These are phyloP conservation scores for Senna tora DNA, from an alignment of 306 rosid genomes.

Conservation along the genomic window DNA sequence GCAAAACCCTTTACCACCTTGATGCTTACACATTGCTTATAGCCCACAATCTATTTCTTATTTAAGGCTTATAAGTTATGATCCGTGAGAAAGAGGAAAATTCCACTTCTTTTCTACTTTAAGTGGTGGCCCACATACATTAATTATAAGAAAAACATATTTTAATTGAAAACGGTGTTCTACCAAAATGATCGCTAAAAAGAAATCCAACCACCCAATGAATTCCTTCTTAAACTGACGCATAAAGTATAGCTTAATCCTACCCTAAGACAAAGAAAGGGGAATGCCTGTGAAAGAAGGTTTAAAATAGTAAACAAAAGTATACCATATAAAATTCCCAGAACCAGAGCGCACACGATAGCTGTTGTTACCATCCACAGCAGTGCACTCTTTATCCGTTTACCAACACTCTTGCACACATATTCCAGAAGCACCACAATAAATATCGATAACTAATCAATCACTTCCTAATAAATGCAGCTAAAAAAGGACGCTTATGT, in stretches of 20 bases:
- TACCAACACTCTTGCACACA: slow-evolving; percentile 73
- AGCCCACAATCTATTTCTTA: background rate
- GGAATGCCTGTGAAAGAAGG: background rate
- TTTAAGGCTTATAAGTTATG: background rate
- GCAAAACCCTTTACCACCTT: background rate
- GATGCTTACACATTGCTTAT: background rate
- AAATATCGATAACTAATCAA: background rate
- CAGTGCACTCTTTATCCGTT: slow-evolving; percentile 81
- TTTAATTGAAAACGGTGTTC: background rate
- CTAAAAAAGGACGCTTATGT: background rate
- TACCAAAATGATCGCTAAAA: background rate
- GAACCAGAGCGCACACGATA: slow-evolving; percentile 75
- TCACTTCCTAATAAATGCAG: background rate
- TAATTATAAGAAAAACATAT: background rate
- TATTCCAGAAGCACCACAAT: slow-evolving; percentile 28
- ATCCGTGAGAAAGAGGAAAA: background rate
- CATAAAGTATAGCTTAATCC: background rate
- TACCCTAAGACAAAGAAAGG: background rate
- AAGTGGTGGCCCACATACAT: slow-evolving; percentile 3
- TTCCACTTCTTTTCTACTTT: background rate
- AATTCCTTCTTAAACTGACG: background rate
- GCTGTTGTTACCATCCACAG: slow-evolving; percentile 84
- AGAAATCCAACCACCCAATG: slow-evolving; percentile 18
- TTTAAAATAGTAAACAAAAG: slow-evolving; percentile 17
- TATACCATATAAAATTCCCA: slow-evolving; percentile 90